A percentile compares a stretch with the other conserved stretches of the same genome.
Conservation (phyloP, 768 basidiomycete species). For the Russula virescens region DNA sequence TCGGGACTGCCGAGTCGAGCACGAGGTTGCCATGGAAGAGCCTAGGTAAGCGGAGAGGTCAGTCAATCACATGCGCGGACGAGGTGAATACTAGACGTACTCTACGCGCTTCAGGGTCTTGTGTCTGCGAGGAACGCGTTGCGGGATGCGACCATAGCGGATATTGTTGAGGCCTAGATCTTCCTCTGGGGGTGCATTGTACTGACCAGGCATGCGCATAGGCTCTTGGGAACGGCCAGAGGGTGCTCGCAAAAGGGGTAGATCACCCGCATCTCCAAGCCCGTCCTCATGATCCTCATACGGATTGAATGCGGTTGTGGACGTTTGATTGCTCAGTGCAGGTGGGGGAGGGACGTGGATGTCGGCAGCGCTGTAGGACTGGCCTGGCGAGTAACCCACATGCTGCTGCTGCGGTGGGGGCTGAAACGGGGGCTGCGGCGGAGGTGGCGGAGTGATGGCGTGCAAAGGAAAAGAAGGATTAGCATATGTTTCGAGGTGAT, state of each 20-base stretch:
- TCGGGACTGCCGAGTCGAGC: conserved; percentile 81
- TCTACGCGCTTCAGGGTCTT: conserved; percentile 94
- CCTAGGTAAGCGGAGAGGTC: conserved; percentile 30
- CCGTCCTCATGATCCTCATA: conserved; percentile 33
- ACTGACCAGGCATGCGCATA: conserved; percentile 42
- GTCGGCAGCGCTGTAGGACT: conserved; percentile 18
- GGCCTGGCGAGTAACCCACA: not conserved
- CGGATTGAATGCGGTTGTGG: conserved; percentile 21
- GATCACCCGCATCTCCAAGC: conserved; percentile 50
- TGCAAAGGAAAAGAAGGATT: conserved; percentile 16
- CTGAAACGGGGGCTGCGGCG: not conserved
- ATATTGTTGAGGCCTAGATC: conserved; percentile 48
- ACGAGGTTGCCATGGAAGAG: conserved; percentile 94
- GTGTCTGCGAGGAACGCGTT: conserved; percentile 81
- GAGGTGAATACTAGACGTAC: conserved; percentile 37
- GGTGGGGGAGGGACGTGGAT: conserved; percentile 23
- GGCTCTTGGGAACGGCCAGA: conserved; percentile 21
- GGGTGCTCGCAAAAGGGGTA: conserved; percentile 49
- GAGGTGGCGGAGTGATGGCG: conserved; percentile 14
- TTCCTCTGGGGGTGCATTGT: conserved; percentile 33
- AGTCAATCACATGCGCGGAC: not conserved
- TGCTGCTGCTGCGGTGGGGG: not conserved
- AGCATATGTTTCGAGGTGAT: conserved; percentile 19
- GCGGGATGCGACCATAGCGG: conserved; percentile 86
- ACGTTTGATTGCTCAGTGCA: conserved; percentile 10